phyloP scores from a whole-genome alignment of 2,329 filamentous ascomycete genomes.

The Claviceps pazoutovae region DNA sequence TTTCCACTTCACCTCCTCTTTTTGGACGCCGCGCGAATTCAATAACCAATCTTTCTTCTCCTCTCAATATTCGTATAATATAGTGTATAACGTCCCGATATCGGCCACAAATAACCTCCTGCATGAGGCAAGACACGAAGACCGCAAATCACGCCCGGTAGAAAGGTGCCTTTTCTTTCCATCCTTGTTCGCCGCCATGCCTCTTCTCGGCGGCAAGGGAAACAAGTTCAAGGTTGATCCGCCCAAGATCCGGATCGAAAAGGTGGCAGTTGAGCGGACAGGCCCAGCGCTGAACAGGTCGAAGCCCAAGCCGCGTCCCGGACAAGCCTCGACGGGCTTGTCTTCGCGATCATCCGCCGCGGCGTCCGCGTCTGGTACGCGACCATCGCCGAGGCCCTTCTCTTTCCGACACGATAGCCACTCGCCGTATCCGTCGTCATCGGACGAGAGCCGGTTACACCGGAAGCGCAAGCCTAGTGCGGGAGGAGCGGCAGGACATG shows the following conservation, averaged over 20 bases:
- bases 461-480: slow-evolving; percentile 35
- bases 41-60: too few species aligned
- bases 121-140: too few species aligned
- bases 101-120: too few species aligned
- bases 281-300: slow-evolving; percentile 21
- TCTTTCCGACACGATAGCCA: slow-evolving; percentile 24
- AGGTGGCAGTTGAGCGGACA: slow-evolving; percentile 30
- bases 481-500: slow-evolving; percentile 4
- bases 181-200: slow-evolving; percentile 13
- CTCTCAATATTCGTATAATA: too few species aligned
- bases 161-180: neutral
- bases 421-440: slow-evolving; percentile 27
- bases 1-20: too few species aligned
- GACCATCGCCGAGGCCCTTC: slow-evolving; percentile 27
- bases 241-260: slow-evolving; percentile 38
- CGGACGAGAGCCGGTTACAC: slow-evolving; percentile 22
- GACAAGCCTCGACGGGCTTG: slow-evolving; percentile 6
- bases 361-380: slow-evolving; percentile 9
- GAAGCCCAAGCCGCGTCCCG: slow-evolving; percentile 19
- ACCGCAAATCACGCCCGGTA: too few species aligned
- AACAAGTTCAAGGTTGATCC: slow-evolving; percentile 38
- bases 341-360: slow-evolving; percentile 19
- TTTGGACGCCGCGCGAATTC: too few species aligned
- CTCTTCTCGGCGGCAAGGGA: slow-evolving; percentile 27
- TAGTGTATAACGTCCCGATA: too few species aligned